Evolutionary conservation across 768 basidiomycete genomes (phyloP).

Genomic region (Saitozyma sp.): DNA sequence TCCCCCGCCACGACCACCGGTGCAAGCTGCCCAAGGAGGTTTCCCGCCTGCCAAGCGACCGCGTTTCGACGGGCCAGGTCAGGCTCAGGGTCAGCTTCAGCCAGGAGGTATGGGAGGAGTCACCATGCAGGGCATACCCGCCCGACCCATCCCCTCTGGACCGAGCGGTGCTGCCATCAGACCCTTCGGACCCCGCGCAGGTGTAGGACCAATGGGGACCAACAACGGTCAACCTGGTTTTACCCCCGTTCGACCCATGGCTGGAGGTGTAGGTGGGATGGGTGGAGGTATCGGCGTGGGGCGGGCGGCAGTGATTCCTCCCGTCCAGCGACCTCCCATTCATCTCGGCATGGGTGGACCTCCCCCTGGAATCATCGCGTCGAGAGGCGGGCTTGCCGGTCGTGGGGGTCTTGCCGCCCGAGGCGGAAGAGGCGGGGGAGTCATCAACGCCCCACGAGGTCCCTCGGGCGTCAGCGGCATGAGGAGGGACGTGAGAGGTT

Average conservation of each 20-base stretch:
- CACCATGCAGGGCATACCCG: no score
- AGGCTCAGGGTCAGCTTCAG: neutral
- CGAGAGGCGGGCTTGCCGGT: neutral
- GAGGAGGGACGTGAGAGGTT: constrained; percentile 2
- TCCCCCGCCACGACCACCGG: constrained; percentile 1
- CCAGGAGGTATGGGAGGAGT: no score
- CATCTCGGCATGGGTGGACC: constrained; percentile 38
- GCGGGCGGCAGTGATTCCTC: constrained; percentile 11
- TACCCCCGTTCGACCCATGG: constrained; percentile 7
- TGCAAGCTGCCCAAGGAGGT: constrained; percentile 59
- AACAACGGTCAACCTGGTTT: constrained; percentile 38
- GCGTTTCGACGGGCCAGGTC: constrained; percentile 73
- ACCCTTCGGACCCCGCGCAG: no score
- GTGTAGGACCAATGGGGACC: constrained; percentile 19
- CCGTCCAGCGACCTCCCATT: constrained; percentile 31
- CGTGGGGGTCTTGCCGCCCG: constrained; percentile 10
- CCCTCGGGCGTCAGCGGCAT: constrained; percentile 19
- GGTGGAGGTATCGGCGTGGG: neutral
- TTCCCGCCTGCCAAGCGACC: constrained; percentile 84
- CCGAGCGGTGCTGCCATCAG: no score
- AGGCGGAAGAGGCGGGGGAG: constrained; percentile 10
- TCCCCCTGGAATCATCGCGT: constrained; percentile 11
- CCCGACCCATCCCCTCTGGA: no score
- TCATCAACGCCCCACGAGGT: constrained; percentile 17
- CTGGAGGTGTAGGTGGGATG: neutral